Conservation (phyloP, 768 basidiomycete species). For the Agaricus subrufescens region DNA sequence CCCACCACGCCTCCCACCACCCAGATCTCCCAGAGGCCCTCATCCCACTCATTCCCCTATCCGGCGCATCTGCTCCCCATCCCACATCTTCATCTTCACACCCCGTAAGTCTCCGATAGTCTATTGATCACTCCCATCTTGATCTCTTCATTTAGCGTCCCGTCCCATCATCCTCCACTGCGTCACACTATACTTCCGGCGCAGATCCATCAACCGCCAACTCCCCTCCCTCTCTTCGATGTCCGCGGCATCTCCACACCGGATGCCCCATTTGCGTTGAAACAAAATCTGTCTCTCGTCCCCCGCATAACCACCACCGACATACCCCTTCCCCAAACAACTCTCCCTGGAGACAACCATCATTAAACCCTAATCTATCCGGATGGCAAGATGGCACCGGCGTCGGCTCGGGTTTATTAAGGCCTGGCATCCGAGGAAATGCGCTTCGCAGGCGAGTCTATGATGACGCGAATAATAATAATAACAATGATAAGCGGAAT, state of each 20-base stretch:
- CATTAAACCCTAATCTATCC: conserved; percentile 45
- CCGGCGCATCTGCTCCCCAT: conserved; percentile 20
- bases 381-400: conserved; percentile 77
- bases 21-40: conserved; percentile 25
- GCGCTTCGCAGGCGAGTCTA: conserved; percentile 48
- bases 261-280: conserved; percentile 78
- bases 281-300: conserved; percentile 35
- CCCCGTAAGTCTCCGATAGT: conserved; percentile 1
- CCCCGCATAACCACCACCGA: conserved; percentile 2
- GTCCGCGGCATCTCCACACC: conserved; percentile 68
- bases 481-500: conserved; percentile 27
- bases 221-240: conserved; percentile 59
- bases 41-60: conserved; percentile 21
- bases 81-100: background rate
- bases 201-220: conserved; percentile 58
- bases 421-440: conserved; percentile 51
- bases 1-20: conserved; percentile 18
- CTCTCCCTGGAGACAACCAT: too few species aligned
- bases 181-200: conserved; percentile 53
- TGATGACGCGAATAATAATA: conserved; percentile 15
- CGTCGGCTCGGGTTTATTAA: conserved; percentile 64
- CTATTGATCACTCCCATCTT: background rate
- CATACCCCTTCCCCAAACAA: too few species aligned
- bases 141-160: conserved; percentile 17
- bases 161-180: conserved; percentile 35